Evolutionary conservation across 331 rosid species (phyloP), one percentile per base, ranked within the genome.

Genomic region (Pyracantha coccinea): DNA sequence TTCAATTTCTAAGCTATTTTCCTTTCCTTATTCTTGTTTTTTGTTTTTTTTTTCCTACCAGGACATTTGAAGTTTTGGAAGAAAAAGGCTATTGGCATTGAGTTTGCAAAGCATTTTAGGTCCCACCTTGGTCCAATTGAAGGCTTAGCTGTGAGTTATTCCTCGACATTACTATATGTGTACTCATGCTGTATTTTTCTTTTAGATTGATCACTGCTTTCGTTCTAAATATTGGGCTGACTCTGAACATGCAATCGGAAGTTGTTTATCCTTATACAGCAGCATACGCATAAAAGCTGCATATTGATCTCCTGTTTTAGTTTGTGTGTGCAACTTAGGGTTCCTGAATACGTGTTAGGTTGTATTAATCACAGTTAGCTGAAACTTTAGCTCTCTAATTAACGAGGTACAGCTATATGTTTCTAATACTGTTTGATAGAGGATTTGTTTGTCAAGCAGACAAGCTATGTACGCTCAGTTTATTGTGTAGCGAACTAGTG

Each of bases 51-150:
- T 47, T 52, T 57, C 47, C 38, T 27, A 4, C 50, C 74, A 94
- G 97, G 99, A 71, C 99, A 94, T 85, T 83, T 94, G 86, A 94
- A 94, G 80, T 94, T 94, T 79, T 94, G 99, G 99, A 94, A 94
- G 97, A 94, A 92, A 84, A 94, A 75, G 81, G 84, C 97, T 33
- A 29, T 87, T 32, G 97, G 93, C 68, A 89, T 94, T 25, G 99
- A 94, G 85, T 94, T 94, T 78, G 99, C 99, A 28, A 94, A 94
- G 80, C 99, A 94, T 82, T 94, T 92, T 80, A 87, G 96, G 78
- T 92, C 99, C 68, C 99, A 94, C 78, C 92, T 94, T 50, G 99
- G 97, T 85, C 96, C 99, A 69, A 94, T 94, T 78, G 97, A 92
- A 84, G 99, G 93, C 72, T 76, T 94, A 83, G 89, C 97, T 31